phyloP scores from a whole-genome alignment of 2,329 filamentous ascomycete genomes.

The Ceratocystis harringtonii region DNA sequence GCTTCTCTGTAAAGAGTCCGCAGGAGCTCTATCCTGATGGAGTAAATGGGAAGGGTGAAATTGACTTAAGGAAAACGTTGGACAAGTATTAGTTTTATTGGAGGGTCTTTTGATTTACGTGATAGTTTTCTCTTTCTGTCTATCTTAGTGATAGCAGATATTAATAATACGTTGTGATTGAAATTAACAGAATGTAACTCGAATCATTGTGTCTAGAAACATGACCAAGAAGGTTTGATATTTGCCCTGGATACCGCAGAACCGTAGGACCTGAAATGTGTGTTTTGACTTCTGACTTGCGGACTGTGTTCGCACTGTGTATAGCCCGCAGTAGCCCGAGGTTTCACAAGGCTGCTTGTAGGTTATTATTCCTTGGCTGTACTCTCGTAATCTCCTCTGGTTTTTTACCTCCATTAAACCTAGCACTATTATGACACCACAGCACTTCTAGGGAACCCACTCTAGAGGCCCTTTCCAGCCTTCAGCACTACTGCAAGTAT shows the following conservation, averaged over 20 bases:
- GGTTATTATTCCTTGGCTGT: too few species aligned
- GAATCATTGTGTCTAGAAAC: too few species aligned
- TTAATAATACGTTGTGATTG: neutral
- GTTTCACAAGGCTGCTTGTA: too few species aligned
- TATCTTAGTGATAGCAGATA: neutral
- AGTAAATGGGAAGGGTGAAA: neutral
- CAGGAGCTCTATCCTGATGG: neutral
- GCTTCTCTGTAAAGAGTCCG: neutral
- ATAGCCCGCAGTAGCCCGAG: too few species aligned
- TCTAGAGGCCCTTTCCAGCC: neutral
- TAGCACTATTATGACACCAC: neutral
- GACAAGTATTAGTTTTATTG: neutral
- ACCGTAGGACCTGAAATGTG: too few species aligned
- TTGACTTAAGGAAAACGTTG: neutral
- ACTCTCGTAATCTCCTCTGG: too few species aligned
- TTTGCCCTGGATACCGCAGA: too few species aligned
- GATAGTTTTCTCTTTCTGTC: neutral
- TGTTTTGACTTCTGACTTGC: too few species aligned
- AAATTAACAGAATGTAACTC: too few species aligned
- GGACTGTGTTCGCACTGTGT: too few species aligned
- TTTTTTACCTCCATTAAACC: neutral
- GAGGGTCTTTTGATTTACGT: neutral
- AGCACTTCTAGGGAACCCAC: neutral
- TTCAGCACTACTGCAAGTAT: neutral
- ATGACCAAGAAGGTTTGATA: too few species aligned